phyloP scores from a whole-genome alignment of 176 grass and related monocot species.

The Rhynchospora breviuscula region DNA sequence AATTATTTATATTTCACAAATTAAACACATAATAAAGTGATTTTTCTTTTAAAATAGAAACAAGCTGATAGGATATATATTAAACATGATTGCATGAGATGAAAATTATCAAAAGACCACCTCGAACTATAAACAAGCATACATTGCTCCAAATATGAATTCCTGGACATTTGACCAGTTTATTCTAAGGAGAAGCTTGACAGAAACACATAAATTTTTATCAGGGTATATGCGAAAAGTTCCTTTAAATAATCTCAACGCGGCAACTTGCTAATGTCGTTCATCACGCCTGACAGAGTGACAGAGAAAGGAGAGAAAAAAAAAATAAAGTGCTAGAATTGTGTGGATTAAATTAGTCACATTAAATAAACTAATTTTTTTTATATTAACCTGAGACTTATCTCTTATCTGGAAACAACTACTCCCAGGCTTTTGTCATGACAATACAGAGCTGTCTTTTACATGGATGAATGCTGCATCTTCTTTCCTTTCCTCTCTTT shows the following conservation, averaged over 20 bases:
- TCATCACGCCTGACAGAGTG: constrained; percentile 12
- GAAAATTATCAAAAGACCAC: not conserved
- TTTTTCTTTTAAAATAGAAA: too few relatives aligned
- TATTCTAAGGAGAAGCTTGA: not conserved
- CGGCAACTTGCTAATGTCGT: constrained; percentile 14
- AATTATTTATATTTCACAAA: too few relatives aligned
- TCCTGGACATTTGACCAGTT: not conserved
- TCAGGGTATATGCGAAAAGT: not conserved
- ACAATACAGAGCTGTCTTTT: not conserved
- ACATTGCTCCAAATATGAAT: not conserved
- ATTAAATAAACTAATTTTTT: constrained; percentile 11
- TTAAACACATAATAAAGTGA: too few relatives aligned
- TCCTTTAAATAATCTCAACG: not conserved
- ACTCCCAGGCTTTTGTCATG: not conserved
- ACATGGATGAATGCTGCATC: not conserved
- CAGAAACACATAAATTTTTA: not conserved
- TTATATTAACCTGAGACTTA: constrained; percentile 6
- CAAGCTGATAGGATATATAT: too few relatives aligned
- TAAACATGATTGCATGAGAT: not conserved
- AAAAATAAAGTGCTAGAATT: not conserved
- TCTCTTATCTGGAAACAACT: constrained; percentile 24
- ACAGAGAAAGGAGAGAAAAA: not conserved
- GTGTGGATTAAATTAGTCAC: not conserved
- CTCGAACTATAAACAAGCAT: not conserved
- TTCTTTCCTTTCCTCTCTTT: not conserved